Evolutionary conservation across 345 rosid species (phyloP), one percentile per base, ranked within the genome.

Genomic region (Syzygium jambos): DNA sequence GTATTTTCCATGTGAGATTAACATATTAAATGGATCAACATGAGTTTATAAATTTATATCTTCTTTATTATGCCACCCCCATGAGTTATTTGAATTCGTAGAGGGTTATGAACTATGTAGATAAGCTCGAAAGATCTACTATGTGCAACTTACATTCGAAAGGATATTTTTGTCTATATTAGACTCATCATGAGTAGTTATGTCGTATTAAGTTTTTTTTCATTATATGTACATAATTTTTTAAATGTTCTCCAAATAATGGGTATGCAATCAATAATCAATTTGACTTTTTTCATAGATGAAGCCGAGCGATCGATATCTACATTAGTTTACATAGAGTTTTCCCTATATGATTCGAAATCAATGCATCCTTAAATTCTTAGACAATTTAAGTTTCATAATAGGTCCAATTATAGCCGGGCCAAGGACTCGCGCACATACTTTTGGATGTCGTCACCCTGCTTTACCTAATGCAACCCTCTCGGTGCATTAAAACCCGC

Each of bases 221-320:
- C 4, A 4, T 63, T 16, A 15, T 3, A 15, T 54, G 7, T 54
- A 15, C 11, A 15, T 65, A 65, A 65, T 29, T 65, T 2, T 10
- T 29, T 30, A 29, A 15, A 30, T 63, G 19, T 65, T 29, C 41
- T 65, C 41, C 0, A 14, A 63, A 63, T 29, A 29, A 65, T 65
- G 41, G 10, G 21, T 30, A 65, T 14, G 22, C 15, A 65, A 30
- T 65, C 38, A 15, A 65, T 19, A 65, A 29, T 65, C 41, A 15
- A 65, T 65, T 41, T 7, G 15, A 61, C 34, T 6, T 29, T 65
- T 65, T 29, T 29, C 41, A 7, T 15, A 4, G 1, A 29, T 2
- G 5, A 29, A 15, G 0, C 2, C 2, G 1, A 15, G 5, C 0
- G 22, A 29, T 29, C 21, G 7, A 65, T 29, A 65, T 65, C 3